Base-by-base conservation (phyloP, 495 filamentous ascomycete genomes). In the Penicillium turbatum region DNA sequence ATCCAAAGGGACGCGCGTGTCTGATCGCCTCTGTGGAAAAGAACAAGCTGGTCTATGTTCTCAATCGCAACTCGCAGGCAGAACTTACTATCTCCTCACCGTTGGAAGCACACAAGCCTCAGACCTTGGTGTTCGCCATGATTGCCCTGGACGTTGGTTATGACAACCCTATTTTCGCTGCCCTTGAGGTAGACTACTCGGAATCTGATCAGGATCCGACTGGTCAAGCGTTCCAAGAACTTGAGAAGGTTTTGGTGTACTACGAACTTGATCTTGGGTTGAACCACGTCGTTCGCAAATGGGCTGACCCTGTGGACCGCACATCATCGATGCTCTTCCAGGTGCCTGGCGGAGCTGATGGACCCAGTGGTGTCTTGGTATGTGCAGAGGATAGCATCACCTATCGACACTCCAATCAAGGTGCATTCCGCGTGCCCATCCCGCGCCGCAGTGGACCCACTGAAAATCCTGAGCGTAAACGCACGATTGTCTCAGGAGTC, bases 11-110 rank as follows among this genome's bases (percentile, higher is more conserved):
- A 35, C 81, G 95, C 70, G 95, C 95, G 32, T 96, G 91, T 68
- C 78, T 99, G 59, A 90, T 97, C 44, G 89, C 95, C 6, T 90
- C 90, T 8, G 79, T 93, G 53, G 95, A 99, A 72, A 99, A 99
- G 82, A 97, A 97, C 72, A 97, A 97, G 74, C 87, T 99, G 60
- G 95, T 97, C 65, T 99, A 97, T 71, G 92, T 97, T 64, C 79
- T 99, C 49, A 97, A 97, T 73, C 87, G 95, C 35, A 95, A 96
- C 72, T 82, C 90, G 34, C 89, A 96, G 72, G 90, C 89, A 30
- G 90, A 96, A 66, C 80, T 97, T 63, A 93, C 90, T 24, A 97
- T 97, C 35, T 99, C 95, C 6, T 97, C 92, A 13, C 92, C 95
- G 1, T 76, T 97, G n/a, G 95, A 97, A 72, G 95, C 95, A 6